These are phyloP conservation scores for Picochlorum sp. DNA, from an alignment of 139 green algal species.

Conservation along the genomic window DNA sequence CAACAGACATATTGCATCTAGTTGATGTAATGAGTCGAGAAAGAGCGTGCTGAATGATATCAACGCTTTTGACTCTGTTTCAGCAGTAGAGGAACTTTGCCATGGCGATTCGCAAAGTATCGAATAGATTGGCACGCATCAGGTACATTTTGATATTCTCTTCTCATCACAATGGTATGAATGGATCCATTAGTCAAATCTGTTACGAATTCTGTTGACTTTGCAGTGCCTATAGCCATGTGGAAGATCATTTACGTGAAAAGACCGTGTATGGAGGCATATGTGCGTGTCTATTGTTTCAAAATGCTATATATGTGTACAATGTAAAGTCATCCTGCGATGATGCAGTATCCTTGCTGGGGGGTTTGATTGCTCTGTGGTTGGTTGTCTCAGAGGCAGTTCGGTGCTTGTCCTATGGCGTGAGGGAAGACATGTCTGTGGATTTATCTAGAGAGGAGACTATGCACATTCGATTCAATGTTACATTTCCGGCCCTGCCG, in stretches of 20 bases:
- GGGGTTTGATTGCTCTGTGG: slow-evolving; percentile 36
- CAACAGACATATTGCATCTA: too few species aligned
- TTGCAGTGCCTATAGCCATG: slow-evolving; percentile 13
- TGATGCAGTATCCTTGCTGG: slow-evolving; percentile 40
- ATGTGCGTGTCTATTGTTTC: not conserved
- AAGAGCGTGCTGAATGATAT: not conserved
- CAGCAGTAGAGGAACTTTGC: not conserved
- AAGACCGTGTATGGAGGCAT: slow-evolving; percentile 25
- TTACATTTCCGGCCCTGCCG: slow-evolving; percentile 66
- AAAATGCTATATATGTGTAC: not conserved
- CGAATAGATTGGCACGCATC: slow-evolving; percentile 5
- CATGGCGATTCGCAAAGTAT: slow-evolving; percentile 6
- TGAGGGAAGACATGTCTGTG: slow-evolving; percentile 60
- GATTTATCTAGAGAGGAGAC: slow-evolving; percentile 43
- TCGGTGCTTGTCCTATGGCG: slow-evolving; percentile 31
- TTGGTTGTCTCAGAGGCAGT: slow-evolving; percentile 47
- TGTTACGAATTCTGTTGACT: too few species aligned
- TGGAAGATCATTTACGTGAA: slow-evolving; percentile 10
- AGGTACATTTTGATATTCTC: not conserved
- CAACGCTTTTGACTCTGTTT: not conserved
- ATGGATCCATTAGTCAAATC: not conserved
- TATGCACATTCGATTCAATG: slow-evolving; percentile 59
- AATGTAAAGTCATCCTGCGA: not conserved
- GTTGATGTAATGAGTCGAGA: not conserved
- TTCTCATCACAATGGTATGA: not conserved